Evolutionary conservation across 2,329 filamentous ascomycete genomes (phyloP).

Genomic region (Phialocephala sp.): DNA sequence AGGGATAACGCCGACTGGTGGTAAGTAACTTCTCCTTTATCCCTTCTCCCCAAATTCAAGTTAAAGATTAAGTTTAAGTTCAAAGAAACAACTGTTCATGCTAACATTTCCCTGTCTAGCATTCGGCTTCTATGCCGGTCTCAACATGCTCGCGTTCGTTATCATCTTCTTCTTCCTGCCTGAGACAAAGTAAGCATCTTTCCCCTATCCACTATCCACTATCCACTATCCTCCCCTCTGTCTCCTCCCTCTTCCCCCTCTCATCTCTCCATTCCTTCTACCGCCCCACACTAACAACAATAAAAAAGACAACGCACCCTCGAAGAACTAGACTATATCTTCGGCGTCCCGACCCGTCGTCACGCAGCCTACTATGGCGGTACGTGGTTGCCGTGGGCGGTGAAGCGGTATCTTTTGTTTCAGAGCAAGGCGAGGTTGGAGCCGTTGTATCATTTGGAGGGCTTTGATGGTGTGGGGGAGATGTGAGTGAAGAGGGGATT

Average conservation of each 20-base stretch:
- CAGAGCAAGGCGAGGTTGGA: slow-evolving; percentile 53
- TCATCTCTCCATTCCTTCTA: background rate
- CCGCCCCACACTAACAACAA: too few relatives aligned
- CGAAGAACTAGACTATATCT: slow-evolving; percentile 64
- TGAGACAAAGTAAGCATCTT: background rate
- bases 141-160: slow-evolving; percentile 8
- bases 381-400: slow-evolving; percentile 59
- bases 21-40: background rate
- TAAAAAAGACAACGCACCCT: slow-evolving; percentile 53
- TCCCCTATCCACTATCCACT: too few relatives aligned
- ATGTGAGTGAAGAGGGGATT: background rate
- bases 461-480: slow-evolving; percentile 11
- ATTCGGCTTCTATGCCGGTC: slow-evolving; percentile 7
- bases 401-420: slow-evolving; percentile 61
- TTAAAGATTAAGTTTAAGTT: too few relatives aligned
- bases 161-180: slow-evolving; percentile 12
- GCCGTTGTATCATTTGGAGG: slow-evolving; percentile 55
- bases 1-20: slow-evolving; percentile 2
- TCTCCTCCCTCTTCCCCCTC: too few relatives aligned
- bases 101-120: background rate
- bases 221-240: too few relatives aligned
- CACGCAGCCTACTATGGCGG: slow-evolving; percentile 51
- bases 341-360: slow-evolving; percentile 61
- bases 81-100: too few relatives aligned
- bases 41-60: background rate